Evolutionary conservation across 257 asterid genomes (phyloP), one percentile per base, ranked within the genome.

Genomic region (Ligustrum vulgare): DNA sequence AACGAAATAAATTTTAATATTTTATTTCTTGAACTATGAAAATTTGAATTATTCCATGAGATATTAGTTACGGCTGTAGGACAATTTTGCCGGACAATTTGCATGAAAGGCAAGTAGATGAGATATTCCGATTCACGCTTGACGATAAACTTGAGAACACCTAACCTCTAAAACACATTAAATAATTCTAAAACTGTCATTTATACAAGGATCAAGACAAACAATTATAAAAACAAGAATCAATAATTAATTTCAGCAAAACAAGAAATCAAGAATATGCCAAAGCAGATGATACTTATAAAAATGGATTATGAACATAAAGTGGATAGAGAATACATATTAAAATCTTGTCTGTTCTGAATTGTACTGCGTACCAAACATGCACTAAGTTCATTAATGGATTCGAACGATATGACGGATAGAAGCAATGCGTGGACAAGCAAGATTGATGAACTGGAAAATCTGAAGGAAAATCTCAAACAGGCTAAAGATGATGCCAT

Each of bases 401-500:
- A 75, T 62, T 62, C 1, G 13, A 35, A 73, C 20, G 43, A 39
- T 16, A 32, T 28, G 79, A 37, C 8, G 41, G 43, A 67, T 33
- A 31, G 60, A 58, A 66, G 36, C 41, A 37, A 70, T 49, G 41
- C 67, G 58, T 18, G 78, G 76, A 33, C 43, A 70, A 60, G 45
- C 39, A 85, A 80, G 74, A 78, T 45, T 56, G 81, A 47, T n/a
- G 85, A 90, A 67, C 77, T 88, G 36, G 82, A 80, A 11, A 73
- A 70, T 37, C 68, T 84, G 33, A 82, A 81, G 78, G 82, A 80
- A 37, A 81, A 84, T 62, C 87, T 88, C 72, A 77, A 32, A 77
- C 84, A 69, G 49, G 94, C 92, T 20, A 90, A 90, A 77, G 96
- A 90, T 75, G 89, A 87, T 1, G 88, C 87, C 0, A 82, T 22